Percentiles rank a stretch among this genome's conserved stretches.
phyloP scores from a whole-genome alignment of 495 filamentous ascomycete genomes.

The Tetracladium setigerum region DNA sequence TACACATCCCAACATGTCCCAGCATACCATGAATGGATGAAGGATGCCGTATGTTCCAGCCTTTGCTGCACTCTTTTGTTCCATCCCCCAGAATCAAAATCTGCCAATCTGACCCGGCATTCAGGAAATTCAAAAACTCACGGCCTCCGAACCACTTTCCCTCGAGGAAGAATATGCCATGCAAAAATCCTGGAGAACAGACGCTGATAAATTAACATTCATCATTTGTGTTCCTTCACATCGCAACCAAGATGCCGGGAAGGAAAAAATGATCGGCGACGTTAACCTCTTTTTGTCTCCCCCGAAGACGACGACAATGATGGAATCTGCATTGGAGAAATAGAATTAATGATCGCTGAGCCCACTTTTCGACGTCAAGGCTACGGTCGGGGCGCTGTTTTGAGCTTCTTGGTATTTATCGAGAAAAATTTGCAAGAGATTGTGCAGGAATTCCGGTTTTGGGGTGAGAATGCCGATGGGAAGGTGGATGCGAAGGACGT shows the following conservation, averaged over 20 bases:
- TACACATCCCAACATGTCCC: conserved; percentile 76
- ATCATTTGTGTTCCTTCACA: conserved; percentile 48
- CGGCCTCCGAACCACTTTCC: conserved; percentile 74
- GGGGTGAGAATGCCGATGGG: background rate
- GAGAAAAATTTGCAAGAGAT: conserved; percentile 38
- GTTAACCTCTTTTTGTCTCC: conserved; percentile 74
- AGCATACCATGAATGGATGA: conserved; percentile 85
- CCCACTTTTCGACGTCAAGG: conserved; percentile 51
- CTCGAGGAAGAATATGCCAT: conserved; percentile 77
- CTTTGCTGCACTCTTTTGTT: background rate
- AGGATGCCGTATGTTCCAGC: conserved; percentile 57
- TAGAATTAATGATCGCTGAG: conserved; percentile 85
- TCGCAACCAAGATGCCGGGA: background rate
- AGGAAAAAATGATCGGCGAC: conserved; percentile 66
- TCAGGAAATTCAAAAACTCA: conserved; percentile 72
- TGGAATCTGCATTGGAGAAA: conserved; percentile 55
- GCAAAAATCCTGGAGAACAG: conserved; percentile 72
- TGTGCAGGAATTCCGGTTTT: conserved; percentile 45
- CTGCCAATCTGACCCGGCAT: too few relatives aligned
- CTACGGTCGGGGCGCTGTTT: conserved; percentile 56
- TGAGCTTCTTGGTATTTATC: conserved; percentile 63
- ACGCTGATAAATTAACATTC: conserved; percentile 69
- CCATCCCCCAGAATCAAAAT: background rate
- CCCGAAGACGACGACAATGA: conserved; percentile 26
- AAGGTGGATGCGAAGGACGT: conserved; percentile 1